These are phyloP conservation scores for Colletotrichum scovillei DNA, from an alignment of 2,329 filamentous ascomycete genomes.

Conservation along the genomic window DNA sequence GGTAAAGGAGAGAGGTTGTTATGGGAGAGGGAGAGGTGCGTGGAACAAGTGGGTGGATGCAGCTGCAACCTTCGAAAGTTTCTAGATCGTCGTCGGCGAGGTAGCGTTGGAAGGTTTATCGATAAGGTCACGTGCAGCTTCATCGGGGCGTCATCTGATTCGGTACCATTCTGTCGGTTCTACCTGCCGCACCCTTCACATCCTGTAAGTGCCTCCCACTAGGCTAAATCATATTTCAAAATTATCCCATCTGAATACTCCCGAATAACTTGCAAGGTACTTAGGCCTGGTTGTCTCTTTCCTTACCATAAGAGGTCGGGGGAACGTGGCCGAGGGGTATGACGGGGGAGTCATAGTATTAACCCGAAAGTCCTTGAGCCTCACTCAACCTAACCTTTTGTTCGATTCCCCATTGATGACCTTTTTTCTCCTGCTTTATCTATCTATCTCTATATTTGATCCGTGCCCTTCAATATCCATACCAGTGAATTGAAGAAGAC, in stretches of 20 bases:
- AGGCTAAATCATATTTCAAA: not conserved
- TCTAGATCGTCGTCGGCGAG: not conserved
- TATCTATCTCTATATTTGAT: too few relatives aligned
- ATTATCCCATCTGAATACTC: too few relatives aligned
- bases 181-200: not conserved
- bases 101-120: constrained; percentile 15
- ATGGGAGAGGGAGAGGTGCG: not conserved
- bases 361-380: too few relatives aligned
- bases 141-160: not conserved
- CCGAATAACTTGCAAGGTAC: not conserved
- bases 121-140: constrained; percentile 32
- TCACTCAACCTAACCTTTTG: too few relatives aligned
- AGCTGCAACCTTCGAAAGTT: constrained; percentile 3
- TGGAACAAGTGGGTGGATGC: not conserved
- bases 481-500: too few relatives aligned
- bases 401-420: too few relatives aligned
- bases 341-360: not conserved
- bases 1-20: not conserved
- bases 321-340: not conserved
- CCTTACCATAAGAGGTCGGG: not conserved
- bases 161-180: not conserved
- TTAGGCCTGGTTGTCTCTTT: not conserved
- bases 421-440: too few relatives aligned
- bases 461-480: too few relatives aligned
- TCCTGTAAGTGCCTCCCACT: not conserved